A percentile compares a stretch with the other conserved stretches of the same genome.
Conservation (phyloP, 345 rosid species). For the Draba incana region DNA sequence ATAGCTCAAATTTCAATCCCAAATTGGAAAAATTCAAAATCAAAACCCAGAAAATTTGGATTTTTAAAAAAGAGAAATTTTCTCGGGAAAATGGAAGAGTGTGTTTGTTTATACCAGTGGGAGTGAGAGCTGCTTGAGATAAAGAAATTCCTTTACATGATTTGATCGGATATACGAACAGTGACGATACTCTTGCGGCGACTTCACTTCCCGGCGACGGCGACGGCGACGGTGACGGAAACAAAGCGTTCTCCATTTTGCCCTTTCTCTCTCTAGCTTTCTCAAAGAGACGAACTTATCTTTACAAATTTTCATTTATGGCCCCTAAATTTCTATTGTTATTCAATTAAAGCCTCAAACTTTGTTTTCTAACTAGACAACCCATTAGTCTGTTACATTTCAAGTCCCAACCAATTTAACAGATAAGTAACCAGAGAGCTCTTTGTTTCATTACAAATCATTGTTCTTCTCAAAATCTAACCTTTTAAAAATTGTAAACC, state of each 20-base stretch:
- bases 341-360: neutral
- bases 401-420: slow-evolving; percentile 1
- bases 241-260: slow-evolving; percentile 37
- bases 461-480: slow-evolving; percentile 4
- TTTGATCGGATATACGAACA: slow-evolving; percentile 80
- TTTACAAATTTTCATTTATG: neutral
- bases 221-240: slow-evolving; percentile 24
- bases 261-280: neutral
- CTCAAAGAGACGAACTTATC: neutral
- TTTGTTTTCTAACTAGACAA: neutral
- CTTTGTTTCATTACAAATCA: slow-evolving; percentile 9
- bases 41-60: neutral
- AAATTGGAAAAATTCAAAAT: neutral
- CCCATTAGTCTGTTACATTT: neutral
- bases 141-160: slow-evolving; percentile 83
- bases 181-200: slow-evolving; percentile 48
- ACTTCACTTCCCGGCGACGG: slow-evolving; percentile 25
- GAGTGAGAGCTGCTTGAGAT: slow-evolving; percentile 69
- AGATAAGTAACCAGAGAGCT: slow-evolving; percentile 5
- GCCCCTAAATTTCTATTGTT: neutral
- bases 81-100: neutral
- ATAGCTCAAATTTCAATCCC: neutral
- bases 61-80: neutral
- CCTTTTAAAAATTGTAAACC: neutral
- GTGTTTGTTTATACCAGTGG: slow-evolving; percentile 54